Evolutionary conservation across 176 grass and related monocot species (phyloP).

Genomic region (Cenchrus purpureus): DNA sequence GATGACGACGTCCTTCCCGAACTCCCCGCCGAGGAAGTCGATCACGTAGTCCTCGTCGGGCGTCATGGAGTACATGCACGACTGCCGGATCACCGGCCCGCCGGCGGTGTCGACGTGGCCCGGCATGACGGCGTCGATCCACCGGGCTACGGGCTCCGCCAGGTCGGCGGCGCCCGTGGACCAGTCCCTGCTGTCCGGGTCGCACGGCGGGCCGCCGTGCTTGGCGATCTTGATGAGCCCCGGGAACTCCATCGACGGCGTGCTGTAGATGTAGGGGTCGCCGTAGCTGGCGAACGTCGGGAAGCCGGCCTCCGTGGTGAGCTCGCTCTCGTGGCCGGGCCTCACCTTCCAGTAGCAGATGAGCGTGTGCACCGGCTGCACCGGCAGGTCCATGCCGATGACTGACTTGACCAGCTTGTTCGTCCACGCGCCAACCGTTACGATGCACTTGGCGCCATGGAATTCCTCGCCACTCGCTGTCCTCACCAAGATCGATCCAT

Average conservation of each 20-base stretch:
- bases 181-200: constrained; percentile 80
- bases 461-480: constrained; percentile 50
- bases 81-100: constrained; percentile 68
- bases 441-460: constrained; percentile 57
- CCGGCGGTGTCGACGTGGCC: constrained; percentile 50
- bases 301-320: constrained; percentile 63
- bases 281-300: constrained; percentile 95
- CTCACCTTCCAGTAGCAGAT: constrained; percentile 90
- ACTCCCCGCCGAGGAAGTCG: constrained; percentile 78
- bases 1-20: constrained; percentile 81
- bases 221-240: constrained; percentile 84
- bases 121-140: constrained; percentile 68
- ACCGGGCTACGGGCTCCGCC: constrained; percentile 57
- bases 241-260: constrained; percentile 83
- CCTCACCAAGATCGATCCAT: constrained; percentile 47
- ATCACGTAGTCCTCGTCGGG: constrained; percentile 87
- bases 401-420: constrained; percentile 56
- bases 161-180: constrained; percentile 21
- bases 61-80: constrained; percentile 94
- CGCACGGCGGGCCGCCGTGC: constrained; percentile 75
- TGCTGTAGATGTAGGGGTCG: constrained; percentile 77
- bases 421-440: constrained; percentile 71
- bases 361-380: constrained; percentile 67
- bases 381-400: constrained; percentile 51
- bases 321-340: constrained; percentile 49